Evolutionary conservation across 441 rosid species (phyloP).

Genomic region (Aquilaria agallochum): DNA sequence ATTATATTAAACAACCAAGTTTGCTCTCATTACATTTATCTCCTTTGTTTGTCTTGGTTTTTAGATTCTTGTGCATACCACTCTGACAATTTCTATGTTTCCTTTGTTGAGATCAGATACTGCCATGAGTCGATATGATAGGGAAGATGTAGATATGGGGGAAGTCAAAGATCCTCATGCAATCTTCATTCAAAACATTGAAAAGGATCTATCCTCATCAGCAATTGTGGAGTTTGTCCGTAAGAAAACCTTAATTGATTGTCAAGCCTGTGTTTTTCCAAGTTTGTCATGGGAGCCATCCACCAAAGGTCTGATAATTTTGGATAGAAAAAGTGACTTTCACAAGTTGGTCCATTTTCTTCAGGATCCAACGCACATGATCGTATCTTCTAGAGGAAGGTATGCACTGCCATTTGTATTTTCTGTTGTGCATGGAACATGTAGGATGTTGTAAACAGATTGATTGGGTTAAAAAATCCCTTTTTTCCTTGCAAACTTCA

Average conservation of each 20-base stretch:
- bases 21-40: too few relatives aligned
- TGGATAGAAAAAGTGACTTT: constrained; percentile 24
- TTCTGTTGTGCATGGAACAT: not conserved
- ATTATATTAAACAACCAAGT: too few relatives aligned
- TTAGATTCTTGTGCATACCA: too few relatives aligned
- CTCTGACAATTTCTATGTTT: too few relatives aligned
- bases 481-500: not conserved
- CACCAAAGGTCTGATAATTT: constrained; percentile 26
- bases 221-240: constrained; percentile 33
- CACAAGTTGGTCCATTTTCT: constrained; percentile 29
- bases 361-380: constrained; percentile 30
- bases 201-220: constrained; percentile 32
- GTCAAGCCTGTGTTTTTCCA: constrained; percentile 31
- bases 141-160: constrained; percentile 41
- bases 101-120: too few relatives aligned
- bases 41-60: too few relatives aligned
- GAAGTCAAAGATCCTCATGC: constrained; percentile 14
- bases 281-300: constrained; percentile 30
- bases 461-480: not conserved
- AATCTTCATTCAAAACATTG: constrained; percentile 39
- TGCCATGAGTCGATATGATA: too few relatives aligned
- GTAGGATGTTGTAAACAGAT: not conserved
- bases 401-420: constrained; percentile 5
- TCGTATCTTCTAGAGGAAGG: constrained; percentile 44
- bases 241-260: constrained; percentile 22